phyloP scores from a whole-genome alignment of 352 stramenopile genomes.

The Globisporangium recalcitrans region DNA sequence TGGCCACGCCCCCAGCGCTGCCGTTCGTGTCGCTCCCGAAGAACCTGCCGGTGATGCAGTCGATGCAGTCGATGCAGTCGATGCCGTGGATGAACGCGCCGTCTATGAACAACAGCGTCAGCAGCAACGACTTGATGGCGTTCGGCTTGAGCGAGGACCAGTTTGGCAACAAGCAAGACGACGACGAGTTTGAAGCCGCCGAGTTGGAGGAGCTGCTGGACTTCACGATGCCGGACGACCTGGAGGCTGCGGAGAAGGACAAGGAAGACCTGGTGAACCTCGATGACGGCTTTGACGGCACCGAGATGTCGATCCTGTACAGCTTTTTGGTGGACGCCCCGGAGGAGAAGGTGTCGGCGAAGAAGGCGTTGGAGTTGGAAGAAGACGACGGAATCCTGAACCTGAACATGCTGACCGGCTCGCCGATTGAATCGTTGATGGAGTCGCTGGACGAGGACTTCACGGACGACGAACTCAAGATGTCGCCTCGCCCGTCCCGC shows the following conservation, averaged over 20 bases:
- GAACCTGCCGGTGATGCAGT: constrained; percentile 55
- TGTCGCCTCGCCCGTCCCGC: constrained; percentile 29
- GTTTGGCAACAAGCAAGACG: constrained; percentile 21
- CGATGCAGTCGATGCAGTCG: constrained; percentile 52
- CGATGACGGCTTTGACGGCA: constrained; percentile 79
- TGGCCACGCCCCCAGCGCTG: constrained; percentile 50
- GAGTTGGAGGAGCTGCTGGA: constrained; percentile 73
- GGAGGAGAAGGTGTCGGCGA: constrained; percentile 46
- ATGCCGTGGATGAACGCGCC: constrained; percentile 19
- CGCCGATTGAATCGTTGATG: constrained; percentile 65
- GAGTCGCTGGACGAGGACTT: constrained; percentile 68
- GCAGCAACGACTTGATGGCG: constrained; percentile 30
- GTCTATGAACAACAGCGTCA: constrained; percentile 12
- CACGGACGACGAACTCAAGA: constrained; percentile 67
- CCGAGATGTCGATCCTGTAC: constrained; percentile 86
- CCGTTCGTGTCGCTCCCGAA: constrained; percentile 68
- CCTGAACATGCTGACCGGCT: constrained; percentile 63
- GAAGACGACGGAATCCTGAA: constrained; percentile 70
- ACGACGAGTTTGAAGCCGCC: constrained; percentile 50
- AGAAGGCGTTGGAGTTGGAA: constrained; percentile 36
- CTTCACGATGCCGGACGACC: constrained; percentile 64
- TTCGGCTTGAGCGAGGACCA: constrained; percentile 34
- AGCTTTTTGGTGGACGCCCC: constrained; percentile 75
- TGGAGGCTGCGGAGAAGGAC: constrained; percentile 50
- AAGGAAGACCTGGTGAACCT: constrained; percentile 73